Evolutionary conservation across 2,329 filamentous ascomycete species (phyloP), one percentile per base, ranked within the genome.

Genomic region (Monilinia laxa): DNA sequence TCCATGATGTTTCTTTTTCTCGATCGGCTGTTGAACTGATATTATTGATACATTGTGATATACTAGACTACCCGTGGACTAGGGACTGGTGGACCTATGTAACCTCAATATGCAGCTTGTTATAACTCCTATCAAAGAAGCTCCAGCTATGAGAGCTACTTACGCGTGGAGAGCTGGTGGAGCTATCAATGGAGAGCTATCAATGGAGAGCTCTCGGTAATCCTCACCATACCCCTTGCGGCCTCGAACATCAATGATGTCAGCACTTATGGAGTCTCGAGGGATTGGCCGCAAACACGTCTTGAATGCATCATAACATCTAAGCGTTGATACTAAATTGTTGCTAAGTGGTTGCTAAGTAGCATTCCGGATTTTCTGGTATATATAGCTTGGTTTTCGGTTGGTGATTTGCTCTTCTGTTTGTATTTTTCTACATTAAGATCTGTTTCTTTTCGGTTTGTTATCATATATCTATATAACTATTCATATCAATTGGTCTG

Each of bases 171-270:
- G 31, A 56, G 54, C 54, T 56, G n/a, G n/a, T n/a, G n/a, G n/a
- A n/a, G n/a, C n/a, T n/a, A 42, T 42, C 12, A 16, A n/a, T 9
- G 31, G 10, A 14, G 20, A 56, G 11, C 6, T 47, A 47, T 47
- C 18, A 47, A 40, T 59, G 56, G 56, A 40, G 56, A 47, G 31
- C 31, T 35, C 31, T 35, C 31, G 31, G 31, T 35, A 35, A 47
- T 10, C n/a, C 18, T 5, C 25, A 59, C 40, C 40, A 31, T 6
- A 47, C 56, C 25, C 25, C 25, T 59, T 59, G 16, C 25, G 25
- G 56, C 20, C 14, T 47, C 18, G 9, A 59, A 47, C 18, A 59
- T 59, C 56, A 59, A 59, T 59, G 56, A 59, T 59, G 56, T 59
- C 56, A 59, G n/a, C 23, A 59, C 40, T 59, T 20, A 23, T 20